Percentiles rank a stretch among this genome's conserved stretches.
Evolutionary conservation across 73 alveolate species (phyloP).

Genomic region (Paramecium tetraurelia): DNA sequence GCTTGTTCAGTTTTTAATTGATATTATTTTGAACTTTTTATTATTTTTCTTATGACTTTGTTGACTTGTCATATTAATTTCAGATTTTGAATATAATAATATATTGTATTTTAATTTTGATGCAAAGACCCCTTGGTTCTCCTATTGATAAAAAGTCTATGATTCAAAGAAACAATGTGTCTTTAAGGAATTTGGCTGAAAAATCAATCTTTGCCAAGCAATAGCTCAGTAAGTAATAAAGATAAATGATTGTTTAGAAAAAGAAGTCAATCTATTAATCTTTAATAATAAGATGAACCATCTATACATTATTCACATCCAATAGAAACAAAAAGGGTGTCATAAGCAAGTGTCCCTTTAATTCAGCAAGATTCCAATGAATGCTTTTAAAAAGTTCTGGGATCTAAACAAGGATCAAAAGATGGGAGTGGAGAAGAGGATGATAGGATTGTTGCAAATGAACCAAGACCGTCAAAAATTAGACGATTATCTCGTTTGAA

Average conservation of each 20-base stretch:
- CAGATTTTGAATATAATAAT: not conserved
- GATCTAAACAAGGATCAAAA: not conserved
- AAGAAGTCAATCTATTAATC: not conserved
- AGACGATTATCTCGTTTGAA: not conserved
- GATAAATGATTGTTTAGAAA: not conserved
- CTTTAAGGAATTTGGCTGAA: conserved; percentile 6
- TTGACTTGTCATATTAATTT: not conserved
- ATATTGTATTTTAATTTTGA: not conserved
- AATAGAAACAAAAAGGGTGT: not conserved
- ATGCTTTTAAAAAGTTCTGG: not conserved
- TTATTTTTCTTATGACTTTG: not conserved
- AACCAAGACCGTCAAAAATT: not conserved
- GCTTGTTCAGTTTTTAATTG: not conserved
- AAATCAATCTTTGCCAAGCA: not conserved
- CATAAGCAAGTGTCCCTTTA: not conserved
- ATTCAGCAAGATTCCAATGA: not conserved
- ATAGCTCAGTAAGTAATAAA: not conserved
- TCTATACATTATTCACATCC: not conserved
- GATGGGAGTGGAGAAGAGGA: conserved; percentile 9
- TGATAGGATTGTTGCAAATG: not conserved
- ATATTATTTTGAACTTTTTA: not conserved
- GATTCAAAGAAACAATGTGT: not conserved
- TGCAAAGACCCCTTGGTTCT: not conserved
- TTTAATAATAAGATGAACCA: not conserved
- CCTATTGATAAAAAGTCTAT: not conserved